These are phyloP conservation scores for Cercospora sojina DNA, from an alignment of 2,329 filamentous ascomycete genomes.

Conservation along the genomic window DNA sequence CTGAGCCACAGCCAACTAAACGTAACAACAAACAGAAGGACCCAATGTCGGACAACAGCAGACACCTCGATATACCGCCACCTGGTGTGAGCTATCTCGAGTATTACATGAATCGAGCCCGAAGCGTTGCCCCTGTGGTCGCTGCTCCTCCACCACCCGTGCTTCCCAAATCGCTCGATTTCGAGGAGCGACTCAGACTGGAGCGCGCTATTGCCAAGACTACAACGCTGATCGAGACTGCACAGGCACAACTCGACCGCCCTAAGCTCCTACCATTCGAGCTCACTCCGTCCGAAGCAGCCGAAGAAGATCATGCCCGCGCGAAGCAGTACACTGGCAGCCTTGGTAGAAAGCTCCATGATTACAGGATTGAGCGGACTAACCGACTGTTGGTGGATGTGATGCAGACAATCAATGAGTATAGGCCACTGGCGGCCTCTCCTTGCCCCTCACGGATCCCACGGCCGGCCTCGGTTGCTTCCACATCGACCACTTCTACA, in stretches of 20 bases:
- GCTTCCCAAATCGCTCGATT: slow-evolving; percentile 14
- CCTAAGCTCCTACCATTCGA: slow-evolving; percentile 8
- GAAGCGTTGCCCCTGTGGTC: slow-evolving; percentile 6
- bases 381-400: slow-evolving; percentile 14
- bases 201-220: slow-evolving; percentile 22
- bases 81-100: slow-evolving; percentile 18
- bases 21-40: slow-evolving; percentile 1
- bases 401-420: slow-evolving; percentile 9
- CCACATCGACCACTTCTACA: neutral
- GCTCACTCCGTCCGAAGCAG: slow-evolving; percentile 16
- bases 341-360: neutral
- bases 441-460: neutral
- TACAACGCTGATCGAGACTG: slow-evolving; percentile 1
- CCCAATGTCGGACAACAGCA: slow-evolving; percentile 5
- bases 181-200: slow-evolving; percentile 14
- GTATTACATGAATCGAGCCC: slow-evolving; percentile 21
- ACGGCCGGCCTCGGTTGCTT: neutral
- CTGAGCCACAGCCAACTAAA: neutral
- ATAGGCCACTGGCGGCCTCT: neutral
- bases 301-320: slow-evolving; percentile 11
- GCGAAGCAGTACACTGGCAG: slow-evolving; percentile 14
- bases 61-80: slow-evolving; percentile 9
- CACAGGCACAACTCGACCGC: slow-evolving; percentile 15
- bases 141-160: neutral
- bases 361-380: neutral